phyloP scores from a whole-genome alignment of 257 asterid species.

The Capsicum rhomboideum region DNA sequence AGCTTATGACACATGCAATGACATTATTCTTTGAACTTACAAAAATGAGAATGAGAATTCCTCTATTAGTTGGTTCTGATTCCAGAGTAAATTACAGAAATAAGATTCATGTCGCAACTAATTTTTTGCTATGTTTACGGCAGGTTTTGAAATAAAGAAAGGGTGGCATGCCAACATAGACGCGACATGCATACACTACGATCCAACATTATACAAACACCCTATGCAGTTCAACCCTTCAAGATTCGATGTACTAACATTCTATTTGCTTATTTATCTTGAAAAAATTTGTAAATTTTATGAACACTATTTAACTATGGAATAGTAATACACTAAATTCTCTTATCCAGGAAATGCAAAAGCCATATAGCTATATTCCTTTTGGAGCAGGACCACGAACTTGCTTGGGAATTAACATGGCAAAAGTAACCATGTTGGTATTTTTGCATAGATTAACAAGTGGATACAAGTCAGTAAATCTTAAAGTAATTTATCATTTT shows the following conservation, averaged over 20 bases:
- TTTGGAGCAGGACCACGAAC: constrained; percentile 57
- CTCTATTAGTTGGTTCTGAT: neutral
- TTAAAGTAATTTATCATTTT: neutral
- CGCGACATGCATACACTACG: constrained; percentile 53
- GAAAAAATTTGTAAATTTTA: neutral
- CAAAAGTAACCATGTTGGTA: constrained; percentile 47
- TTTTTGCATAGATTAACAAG: constrained; percentile 39
- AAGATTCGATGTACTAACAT: constrained; percentile 42
- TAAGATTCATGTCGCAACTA: neutral
- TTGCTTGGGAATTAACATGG: constrained; percentile 65
- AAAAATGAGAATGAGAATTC: neutral
- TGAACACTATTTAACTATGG: neutral
- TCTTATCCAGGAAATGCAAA: constrained; percentile 42
- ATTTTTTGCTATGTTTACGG: neutral
- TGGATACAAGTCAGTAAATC: constrained; percentile 40
- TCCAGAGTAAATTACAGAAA: neutral
- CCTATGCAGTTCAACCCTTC: constrained; percentile 53
- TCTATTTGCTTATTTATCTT: neutral
- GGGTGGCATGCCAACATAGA: constrained; percentile 64
- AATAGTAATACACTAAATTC: neutral
- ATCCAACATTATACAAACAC: constrained; percentile 32
- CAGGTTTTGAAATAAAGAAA: constrained; percentile 54
- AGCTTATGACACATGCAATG: neutral
- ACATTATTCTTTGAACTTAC: neutral
- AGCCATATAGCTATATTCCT: constrained; percentile 54